Base-by-base conservation (phyloP, 1,139 yeast genomes). In the Ogataea hybrid region DNA sequence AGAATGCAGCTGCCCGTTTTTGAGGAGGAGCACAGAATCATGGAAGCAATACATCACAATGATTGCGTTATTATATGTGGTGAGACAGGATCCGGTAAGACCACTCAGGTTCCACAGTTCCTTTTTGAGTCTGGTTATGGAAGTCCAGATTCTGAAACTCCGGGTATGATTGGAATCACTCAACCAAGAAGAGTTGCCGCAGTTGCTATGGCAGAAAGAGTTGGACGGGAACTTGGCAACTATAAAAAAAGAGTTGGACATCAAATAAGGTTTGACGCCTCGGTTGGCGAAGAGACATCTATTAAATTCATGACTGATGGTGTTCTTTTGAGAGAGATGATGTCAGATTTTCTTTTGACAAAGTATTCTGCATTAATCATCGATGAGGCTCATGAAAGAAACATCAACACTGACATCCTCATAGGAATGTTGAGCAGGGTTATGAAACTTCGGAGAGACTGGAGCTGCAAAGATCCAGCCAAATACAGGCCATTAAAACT, bases 141-240 rank as follows among this genome's bases (percentile, higher is more conserved):
- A 11, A 69, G 71, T 44, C 61, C 69, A 4, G 72, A 72, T 1
- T 78, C 88, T 18, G 81, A 77, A 9, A 79, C 78, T 25, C 92
- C 96, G 0, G 97, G 97, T 1, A 82, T 90, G 85, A 87, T 92
- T 57, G 98, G 97, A 43, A 73, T 94, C 21, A 92, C 99, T 0
- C 98, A 92, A 64, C 98, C 99, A 0, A 79, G 99, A 69, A 78
- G 99, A 67, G 98, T 92, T 44, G 99, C 99, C 5, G 97, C 98
- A 0, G 95, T 94, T 5, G 86, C 97, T 5, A 92, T 94, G 97
- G 92, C 98, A 1, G 75, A 79, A 43, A 83, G 99, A 66, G 96
- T 92, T 5, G 72, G 81, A 0, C 71, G 73, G 32, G 99, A 92
- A 62, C 67, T 92, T 46, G 97, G 97, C 0, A 75, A 82, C 50